A percentile compares a stretch with the other conserved stretches of the same genome.
Conservation (phyloP, 2,329 filamentous ascomycete species). For the Ascochyta pisi region DNA sequence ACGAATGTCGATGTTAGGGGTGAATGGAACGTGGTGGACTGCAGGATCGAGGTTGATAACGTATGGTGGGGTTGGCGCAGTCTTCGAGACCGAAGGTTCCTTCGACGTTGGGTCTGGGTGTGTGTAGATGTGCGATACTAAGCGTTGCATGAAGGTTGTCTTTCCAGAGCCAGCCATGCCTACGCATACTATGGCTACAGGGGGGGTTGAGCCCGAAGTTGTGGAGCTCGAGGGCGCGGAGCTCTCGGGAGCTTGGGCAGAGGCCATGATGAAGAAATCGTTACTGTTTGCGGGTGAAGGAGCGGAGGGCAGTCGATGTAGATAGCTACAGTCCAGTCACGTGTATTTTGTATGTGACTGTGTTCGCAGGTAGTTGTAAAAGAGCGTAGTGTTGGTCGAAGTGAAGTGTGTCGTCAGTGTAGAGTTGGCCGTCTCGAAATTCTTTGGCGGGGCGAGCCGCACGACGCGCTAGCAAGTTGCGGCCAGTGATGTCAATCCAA, state of each 20-base stretch:
- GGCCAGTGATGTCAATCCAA: slow-evolving; percentile 35
- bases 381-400: slow-evolving; percentile 13
- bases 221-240: slow-evolving; percentile 14
- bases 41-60: slow-evolving; percentile 97
- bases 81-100: slow-evolving; percentile 40
- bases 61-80: slow-evolving; percentile 71
- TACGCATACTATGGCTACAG: slow-evolving; percentile 87
- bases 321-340: not conserved
- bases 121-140: slow-evolving; percentile 89
- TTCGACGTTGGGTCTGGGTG: slow-evolving; percentile 62
- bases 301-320: too few species aligned
- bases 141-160: slow-evolving; percentile 99
- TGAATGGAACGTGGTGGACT: slow-evolving; percentile 90
- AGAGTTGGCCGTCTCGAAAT: slow-evolving; percentile 30
- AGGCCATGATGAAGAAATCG: slow-evolving; percentile 49
- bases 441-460: slow-evolving; percentile 40
- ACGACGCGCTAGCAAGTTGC: slow-evolving; percentile 21
- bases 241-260: slow-evolving; percentile 31
- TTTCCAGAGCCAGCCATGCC: slow-evolving; percentile 99
- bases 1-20: slow-evolving; percentile 97
- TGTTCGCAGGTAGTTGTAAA: not conserved
- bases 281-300: not conserved
- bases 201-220: slow-evolving; percentile 41
- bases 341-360: not conserved
- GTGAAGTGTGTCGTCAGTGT: slow-evolving; percentile 2